phyloP scores from a whole-genome alignment of 495 filamentous ascomycete species.

The Mytilinidion resinicola region DNA sequence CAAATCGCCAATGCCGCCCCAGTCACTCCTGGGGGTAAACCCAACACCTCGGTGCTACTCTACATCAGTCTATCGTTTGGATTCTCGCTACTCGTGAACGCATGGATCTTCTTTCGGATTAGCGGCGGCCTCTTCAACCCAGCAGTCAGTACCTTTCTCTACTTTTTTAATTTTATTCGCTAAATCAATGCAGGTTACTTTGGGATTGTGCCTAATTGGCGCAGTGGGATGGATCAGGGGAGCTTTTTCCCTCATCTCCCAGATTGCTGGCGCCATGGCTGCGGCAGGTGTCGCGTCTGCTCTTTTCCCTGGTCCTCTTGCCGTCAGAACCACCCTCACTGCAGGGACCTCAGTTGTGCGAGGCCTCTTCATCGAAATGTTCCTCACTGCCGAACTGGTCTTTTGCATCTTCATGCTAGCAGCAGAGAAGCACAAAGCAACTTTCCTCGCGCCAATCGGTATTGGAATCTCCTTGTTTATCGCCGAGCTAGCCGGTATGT shows the following conservation, averaged over 20 bases:
- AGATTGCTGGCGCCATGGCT: conserved; percentile 54
- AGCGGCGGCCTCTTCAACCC: conserved; percentile 80
- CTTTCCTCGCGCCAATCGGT: conserved; percentile 69
- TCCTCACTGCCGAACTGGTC: conserved; percentile 70
- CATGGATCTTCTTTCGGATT: conserved; percentile 80
- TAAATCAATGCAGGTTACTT: conserved; percentile 43
- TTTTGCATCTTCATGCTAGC: conserved; percentile 79
- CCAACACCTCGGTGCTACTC: conserved; percentile 42
- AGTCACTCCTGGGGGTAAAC: conserved; percentile 1
- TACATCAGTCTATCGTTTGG: conserved; percentile 71
- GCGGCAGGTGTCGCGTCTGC: conserved; percentile 55
- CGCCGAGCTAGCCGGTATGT: conserved; percentile 56
- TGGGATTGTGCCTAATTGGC: conserved; percentile 52
- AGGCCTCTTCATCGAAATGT: conserved; percentile 73
- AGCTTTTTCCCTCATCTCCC: conserved; percentile 45
- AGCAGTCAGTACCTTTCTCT: conserved; percentile 43
- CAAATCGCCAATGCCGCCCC: conserved; percentile 57
- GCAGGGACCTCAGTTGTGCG: conserved; percentile 53
- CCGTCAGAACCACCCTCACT: conserved; percentile 55
- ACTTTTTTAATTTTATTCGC: conserved; percentile 4
- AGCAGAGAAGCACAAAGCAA: conserved; percentile 74
- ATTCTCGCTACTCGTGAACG: conserved; percentile 69
- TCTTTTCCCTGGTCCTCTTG: conserved; percentile 57
- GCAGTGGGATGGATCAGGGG: conserved; percentile 49
- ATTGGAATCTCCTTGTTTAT: conserved; percentile 72